phyloP scores from a whole-genome alignment of 495 filamentous ascomycete genomes.

The Bryoglossum gracile region DNA sequence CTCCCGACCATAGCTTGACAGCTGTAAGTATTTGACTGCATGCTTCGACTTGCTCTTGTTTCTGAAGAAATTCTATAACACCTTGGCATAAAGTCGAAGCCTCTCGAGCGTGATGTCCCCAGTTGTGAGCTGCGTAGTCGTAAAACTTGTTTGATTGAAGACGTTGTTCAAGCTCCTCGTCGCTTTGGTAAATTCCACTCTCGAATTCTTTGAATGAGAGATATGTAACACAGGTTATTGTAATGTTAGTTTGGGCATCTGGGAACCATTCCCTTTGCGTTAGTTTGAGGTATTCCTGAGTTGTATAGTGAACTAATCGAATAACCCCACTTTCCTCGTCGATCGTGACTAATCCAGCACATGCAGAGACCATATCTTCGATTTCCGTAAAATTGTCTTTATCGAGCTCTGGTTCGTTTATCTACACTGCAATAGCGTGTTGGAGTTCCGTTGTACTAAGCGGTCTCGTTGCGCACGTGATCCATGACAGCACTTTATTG shows the following conservation, averaged over 20 bases:
- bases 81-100: slow-evolving; percentile 2
- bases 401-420: slow-evolving; percentile 25
- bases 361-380: slow-evolving; percentile 32
- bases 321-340: slow-evolving; percentile 41
- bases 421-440: slow-evolving; percentile 17
- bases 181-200: slow-evolving; percentile 7
- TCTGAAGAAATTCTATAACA: slow-evolving; percentile 19
- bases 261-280: slow-evolving; percentile 31
- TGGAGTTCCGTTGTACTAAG: slow-evolving; percentile 15
- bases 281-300: slow-evolving; percentile 44
- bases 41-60: slow-evolving; percentile 16
- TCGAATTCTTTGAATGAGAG: slow-evolving; percentile 27
- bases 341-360: slow-evolving; percentile 46
- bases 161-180: slow-evolving; percentile 28
- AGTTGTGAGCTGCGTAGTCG: slow-evolving; percentile 14
- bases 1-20: not conserved
- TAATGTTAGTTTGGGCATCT: slow-evolving; percentile 29
- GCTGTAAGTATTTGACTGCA: slow-evolving; percentile 4
- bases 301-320: slow-evolving; percentile 50
- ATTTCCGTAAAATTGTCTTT: slow-evolving; percentile 28
- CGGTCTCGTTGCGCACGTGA: slow-evolving; percentile 20
- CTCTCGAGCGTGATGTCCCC: slow-evolving; percentile 34
- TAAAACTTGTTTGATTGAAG: slow-evolving; percentile 6
- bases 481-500: slow-evolving; percentile 16
- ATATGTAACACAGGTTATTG: slow-evolving; percentile 37